phyloP scores from a whole-genome alignment of 164 flowering plant genomes.

The Chimonanthus salicifolius region DNA sequence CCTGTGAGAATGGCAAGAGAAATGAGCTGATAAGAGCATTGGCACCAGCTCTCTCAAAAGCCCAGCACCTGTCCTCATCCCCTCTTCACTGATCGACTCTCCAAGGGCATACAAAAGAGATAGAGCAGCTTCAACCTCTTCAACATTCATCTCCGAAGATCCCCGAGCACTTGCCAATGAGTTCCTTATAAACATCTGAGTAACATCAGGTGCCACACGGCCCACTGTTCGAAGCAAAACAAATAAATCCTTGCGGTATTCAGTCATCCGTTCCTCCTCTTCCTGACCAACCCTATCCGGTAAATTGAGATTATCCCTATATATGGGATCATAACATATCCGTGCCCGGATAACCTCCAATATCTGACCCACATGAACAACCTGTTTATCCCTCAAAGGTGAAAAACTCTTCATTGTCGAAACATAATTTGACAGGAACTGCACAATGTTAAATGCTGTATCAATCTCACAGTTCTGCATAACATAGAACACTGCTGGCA shows the following conservation, averaged over 20 bases:
- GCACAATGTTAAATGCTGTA: conserved; percentile 61
- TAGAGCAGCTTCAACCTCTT: conserved; percentile 95
- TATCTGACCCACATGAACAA: conserved; percentile 68
- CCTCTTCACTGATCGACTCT: conserved; percentile 81
- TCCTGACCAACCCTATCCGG: conserved; percentile 82
- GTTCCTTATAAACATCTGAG: conserved; percentile 73
- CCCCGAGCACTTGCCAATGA: conserved; percentile 55
- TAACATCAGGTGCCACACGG: conserved; percentile 87
- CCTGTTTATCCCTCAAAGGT: conserved; percentile 66
- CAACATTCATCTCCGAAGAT: conserved; percentile 61
- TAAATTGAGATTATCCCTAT: conserved; percentile 62
- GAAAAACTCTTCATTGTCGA: conserved; percentile 70
- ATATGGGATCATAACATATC: conserved; percentile 68
- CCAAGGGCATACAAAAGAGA: conserved; percentile 84
- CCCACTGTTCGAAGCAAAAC: conserved; percentile 77
- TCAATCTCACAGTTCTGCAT: conserved; percentile 81
- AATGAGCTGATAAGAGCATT: conserved; percentile 67
- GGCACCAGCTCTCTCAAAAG: conserved; percentile 64
- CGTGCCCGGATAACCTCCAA: conserved; percentile 74
- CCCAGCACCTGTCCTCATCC: conserved; percentile 64
- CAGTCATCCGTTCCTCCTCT: conserved; percentile 89
- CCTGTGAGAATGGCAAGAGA: conserved; percentile 86
- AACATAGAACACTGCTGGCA: conserved; percentile 84
- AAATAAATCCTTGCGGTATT: conserved; percentile 79
- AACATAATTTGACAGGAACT: conserved; percentile 76